phyloP scores from a whole-genome alignment of 2,329 filamentous ascomycete genomes.

The Raffaelea arxii region DNA sequence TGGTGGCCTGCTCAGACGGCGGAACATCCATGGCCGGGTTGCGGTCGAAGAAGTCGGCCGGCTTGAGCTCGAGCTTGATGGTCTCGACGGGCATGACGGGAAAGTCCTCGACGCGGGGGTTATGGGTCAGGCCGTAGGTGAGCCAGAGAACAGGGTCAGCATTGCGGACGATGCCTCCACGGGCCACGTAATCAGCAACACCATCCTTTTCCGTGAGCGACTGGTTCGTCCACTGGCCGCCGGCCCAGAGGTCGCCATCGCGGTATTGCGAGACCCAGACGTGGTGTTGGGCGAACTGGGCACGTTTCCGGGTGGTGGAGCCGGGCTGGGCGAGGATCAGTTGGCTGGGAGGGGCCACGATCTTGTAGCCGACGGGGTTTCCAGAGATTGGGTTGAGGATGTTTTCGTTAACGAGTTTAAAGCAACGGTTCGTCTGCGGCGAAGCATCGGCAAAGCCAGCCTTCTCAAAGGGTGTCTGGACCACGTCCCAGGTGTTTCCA shows the following conservation, averaged over 20 bases:
- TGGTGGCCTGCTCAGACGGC: slow-evolving; percentile 24
- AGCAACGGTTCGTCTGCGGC: slow-evolving; percentile 36
- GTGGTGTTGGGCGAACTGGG: slow-evolving; percentile 30
- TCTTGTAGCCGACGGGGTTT: slow-evolving; percentile 34
- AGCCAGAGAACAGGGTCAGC: slow-evolving; percentile 39
- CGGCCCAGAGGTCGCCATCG: slow-evolving; percentile 31
- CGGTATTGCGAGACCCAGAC: slow-evolving; percentile 34
- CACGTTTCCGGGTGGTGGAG: slow-evolving; percentile 27
- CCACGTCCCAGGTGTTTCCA: slow-evolving; percentile 28
- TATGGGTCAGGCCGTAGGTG: slow-evolving; percentile 51
- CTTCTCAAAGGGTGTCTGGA: slow-evolving; percentile 31
- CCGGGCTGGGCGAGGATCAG: slow-evolving; percentile 27
- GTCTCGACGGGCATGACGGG: slow-evolving; percentile 58
- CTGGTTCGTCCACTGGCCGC: slow-evolving; percentile 33
- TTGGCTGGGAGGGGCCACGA: slow-evolving; percentile 34
- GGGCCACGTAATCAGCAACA: neutral
- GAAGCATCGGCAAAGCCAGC: slow-evolving; percentile 34
- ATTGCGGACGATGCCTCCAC: slow-evolving; percentile 2
- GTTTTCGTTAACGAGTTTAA: slow-evolving; percentile 37
- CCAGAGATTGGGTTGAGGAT: slow-evolving; percentile 29
- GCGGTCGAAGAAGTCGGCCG: slow-evolving; percentile 41
- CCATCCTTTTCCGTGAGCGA: slow-evolving; percentile 26
- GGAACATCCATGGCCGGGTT: slow-evolving; percentile 42
- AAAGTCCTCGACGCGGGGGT: slow-evolving; percentile 56
- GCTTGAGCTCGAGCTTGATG: slow-evolving; percentile 37